Percentiles rank a stretch among this genome's conserved stretches.
These are phyloP conservation scores for Porpolomopsis calyptriformis DNA, from an alignment of 768 basidiomycete species.

Conservation along the genomic window DNA sequence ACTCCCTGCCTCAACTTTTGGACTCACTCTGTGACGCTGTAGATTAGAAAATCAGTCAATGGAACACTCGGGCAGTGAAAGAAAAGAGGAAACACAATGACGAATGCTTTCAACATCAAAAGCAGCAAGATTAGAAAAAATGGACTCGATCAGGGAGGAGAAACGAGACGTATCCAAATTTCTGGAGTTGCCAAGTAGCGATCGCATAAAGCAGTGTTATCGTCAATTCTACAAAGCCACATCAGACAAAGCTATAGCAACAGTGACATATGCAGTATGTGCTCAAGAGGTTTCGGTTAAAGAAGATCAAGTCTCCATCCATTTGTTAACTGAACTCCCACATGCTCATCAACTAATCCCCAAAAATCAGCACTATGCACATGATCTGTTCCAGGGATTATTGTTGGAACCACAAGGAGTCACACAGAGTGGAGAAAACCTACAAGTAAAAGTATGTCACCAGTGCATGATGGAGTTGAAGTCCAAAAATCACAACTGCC, in stretches of 20 bases:
- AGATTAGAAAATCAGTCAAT: too few relatives aligned
- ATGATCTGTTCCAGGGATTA: background rate
- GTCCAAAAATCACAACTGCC: background rate
- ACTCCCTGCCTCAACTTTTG: too few relatives aligned
- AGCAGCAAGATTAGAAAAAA: background rate
- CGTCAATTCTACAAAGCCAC: constrained; percentile 8
- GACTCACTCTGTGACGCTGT: too few relatives aligned
- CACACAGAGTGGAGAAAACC: background rate
- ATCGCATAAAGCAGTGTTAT: constrained; percentile 1
- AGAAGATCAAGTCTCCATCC: background rate
- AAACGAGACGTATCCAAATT: constrained; percentile 1
- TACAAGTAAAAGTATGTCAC: background rate
- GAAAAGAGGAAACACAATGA: too few relatives aligned
- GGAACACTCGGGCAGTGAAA: too few relatives aligned
- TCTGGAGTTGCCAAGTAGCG: background rate
- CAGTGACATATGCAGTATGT: constrained; percentile 9
- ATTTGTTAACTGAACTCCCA: background rate
- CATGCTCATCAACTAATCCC: background rate
- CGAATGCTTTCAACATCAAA: background rate
- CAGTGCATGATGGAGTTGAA: constrained; percentile 1
- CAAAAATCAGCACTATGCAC: background rate
- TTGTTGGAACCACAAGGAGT: background rate
- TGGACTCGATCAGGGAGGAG: background rate
- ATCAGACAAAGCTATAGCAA: constrained; percentile 1
- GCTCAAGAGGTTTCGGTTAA: background rate